Conservation (phyloP, 2,329 filamentous ascomycete species). For the Fusarium subglutinans region DNA sequence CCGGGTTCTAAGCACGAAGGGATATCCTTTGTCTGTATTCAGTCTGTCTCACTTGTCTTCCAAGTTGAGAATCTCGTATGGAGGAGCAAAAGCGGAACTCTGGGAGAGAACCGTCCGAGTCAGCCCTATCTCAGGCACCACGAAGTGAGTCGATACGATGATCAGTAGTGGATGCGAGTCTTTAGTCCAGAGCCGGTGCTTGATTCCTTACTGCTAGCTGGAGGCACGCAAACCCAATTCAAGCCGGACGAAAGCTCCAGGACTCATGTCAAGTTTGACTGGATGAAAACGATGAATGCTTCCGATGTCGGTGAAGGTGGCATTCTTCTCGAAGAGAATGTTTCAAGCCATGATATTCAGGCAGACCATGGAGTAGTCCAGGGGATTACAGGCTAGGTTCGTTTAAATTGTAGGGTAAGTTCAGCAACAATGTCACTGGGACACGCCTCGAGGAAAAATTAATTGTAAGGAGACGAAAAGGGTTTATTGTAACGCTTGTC, state of each 20-base stretch:
- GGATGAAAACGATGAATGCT: not conserved
- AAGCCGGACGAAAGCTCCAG: not conserved
- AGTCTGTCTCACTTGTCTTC: not conserved
- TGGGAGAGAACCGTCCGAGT: not conserved
- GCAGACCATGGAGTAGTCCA: not conserved
- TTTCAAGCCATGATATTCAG: not conserved
- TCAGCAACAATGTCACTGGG: not conserved
- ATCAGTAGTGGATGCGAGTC: not conserved
- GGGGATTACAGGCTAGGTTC: not conserved
- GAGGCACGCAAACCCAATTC: not conserved
- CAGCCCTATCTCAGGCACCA: conserved; percentile 24
- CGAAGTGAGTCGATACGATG: not conserved
- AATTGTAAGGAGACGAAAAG: not conserved
- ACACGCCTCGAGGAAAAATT: too few relatives aligned
- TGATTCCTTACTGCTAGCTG: not conserved
- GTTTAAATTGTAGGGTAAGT: not conserved
- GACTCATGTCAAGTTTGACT: not conserved
- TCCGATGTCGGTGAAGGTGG: not conserved
- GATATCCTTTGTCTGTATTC: not conserved
- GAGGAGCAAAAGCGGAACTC: not conserved
- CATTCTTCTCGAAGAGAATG: not conserved
- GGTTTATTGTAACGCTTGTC: too few relatives aligned
- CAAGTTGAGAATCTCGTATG: not conserved
- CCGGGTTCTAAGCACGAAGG: not conserved
- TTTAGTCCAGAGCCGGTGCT: not conserved